phyloP scores from a whole-genome alignment of 2,329 filamentous ascomycete species.

The Zasmidium cellare region DNA sequence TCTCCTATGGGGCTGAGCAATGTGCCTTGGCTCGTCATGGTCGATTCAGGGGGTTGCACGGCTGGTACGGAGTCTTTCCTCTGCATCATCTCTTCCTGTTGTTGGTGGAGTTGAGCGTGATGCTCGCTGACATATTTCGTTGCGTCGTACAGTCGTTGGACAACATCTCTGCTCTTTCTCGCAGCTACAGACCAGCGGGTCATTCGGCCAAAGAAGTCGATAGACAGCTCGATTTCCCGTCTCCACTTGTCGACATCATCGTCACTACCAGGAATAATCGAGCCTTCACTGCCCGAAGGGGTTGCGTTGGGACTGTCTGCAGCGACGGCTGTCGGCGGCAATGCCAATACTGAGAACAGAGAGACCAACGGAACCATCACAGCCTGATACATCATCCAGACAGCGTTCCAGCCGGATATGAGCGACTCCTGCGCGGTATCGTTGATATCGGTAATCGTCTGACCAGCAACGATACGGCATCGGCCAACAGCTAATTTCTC shows the following conservation, averaged over 20 bases:
- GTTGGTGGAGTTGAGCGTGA: constrained; percentile 26
- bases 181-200: constrained; percentile 47
- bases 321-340: constrained; percentile 7
- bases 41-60: not conserved
- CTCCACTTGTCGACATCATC: constrained; percentile 43
- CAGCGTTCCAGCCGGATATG: constrained; percentile 78
- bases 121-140: constrained; percentile 30
- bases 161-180: constrained; percentile 43
- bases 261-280: constrained; percentile 20
- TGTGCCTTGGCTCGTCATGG: not conserved
- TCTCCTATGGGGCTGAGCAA: not conserved
- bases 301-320: constrained; percentile 51
- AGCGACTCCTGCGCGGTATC: constrained; percentile 70
- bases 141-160: constrained; percentile 44
- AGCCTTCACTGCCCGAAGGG: constrained; percentile 40
- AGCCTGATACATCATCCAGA: constrained; percentile 80
- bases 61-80: constrained; percentile 2
- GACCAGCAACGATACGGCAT: constrained; percentile 68
- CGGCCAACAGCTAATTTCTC: constrained; percentile 68
- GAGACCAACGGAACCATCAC: constrained; percentile 76
- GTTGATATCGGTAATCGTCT: constrained; percentile 71
- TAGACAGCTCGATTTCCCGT: constrained; percentile 41
- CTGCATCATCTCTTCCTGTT: constrained; percentile 20
- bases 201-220: constrained; percentile 46
- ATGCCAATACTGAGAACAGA: constrained; percentile 53